Conservation (phyloP, 225 moss, liverwort and hornwort genomes). For the Ulota crispa region DNA sequence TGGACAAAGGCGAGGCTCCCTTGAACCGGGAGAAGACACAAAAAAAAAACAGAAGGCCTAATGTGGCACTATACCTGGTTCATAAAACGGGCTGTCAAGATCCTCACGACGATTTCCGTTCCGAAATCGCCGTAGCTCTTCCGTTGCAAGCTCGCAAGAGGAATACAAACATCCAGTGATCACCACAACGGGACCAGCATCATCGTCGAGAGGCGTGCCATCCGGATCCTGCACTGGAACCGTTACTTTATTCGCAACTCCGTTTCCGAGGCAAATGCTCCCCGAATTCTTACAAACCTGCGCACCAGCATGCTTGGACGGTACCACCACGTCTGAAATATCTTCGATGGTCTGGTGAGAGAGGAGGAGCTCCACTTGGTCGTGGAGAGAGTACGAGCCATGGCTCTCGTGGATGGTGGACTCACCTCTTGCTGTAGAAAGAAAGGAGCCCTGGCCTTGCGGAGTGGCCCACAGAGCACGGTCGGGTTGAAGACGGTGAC, state of each 20-base stretch:
- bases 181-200: slow-evolving; percentile 28
- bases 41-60: not conserved
- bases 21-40: not conserved
- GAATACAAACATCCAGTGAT: slow-evolving; percentile 72
- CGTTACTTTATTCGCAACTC: not conserved
- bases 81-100: slow-evolving; percentile 12
- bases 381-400: slow-evolving; percentile 73
- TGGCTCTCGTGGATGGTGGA: slow-evolving; percentile 65
- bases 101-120: slow-evolving; percentile 1
- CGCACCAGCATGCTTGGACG: not conserved
- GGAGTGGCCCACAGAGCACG: slow-evolving; percentile 64
- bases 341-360: slow-evolving; percentile 71
- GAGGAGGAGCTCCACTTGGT: slow-evolving; percentile 49
- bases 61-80: not conserved
- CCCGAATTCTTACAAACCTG: not conserved
- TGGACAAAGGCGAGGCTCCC: not conserved
- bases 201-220: slow-evolving; percentile 32
- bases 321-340: slow-evolving; percentile 1
- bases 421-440: slow-evolving; percentile 62
- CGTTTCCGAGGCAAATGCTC: slow-evolving; percentile 11
- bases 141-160: slow-evolving; percentile 43
- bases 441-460: slow-evolving; percentile 32
- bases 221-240: slow-evolving; percentile 49
- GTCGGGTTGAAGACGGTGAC: slow-evolving; percentile 45
- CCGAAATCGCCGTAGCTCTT: slow-evolving; percentile 35